Percentiles rank a stretch among this genome's conserved stretches.
These are phyloP conservation scores for Micractinium sp. DNA, from an alignment of 139 green algal genomes.

Conservation along the genomic window DNA sequence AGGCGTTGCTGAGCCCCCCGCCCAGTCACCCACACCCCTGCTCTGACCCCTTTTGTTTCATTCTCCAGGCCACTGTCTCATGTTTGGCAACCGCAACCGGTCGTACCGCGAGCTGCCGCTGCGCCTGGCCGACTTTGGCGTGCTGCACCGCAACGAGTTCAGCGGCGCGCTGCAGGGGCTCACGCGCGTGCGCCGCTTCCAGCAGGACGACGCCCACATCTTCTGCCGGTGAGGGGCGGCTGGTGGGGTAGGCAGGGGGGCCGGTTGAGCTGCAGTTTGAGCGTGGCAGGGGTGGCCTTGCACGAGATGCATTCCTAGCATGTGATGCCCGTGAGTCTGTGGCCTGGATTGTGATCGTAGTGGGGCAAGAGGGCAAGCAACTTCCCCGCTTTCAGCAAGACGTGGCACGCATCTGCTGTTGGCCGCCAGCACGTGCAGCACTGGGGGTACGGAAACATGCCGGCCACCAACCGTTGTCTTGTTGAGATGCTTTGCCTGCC, in stretches of 20 bases:
- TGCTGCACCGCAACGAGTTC: slow-evolving; percentile 98
- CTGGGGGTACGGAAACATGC: too few relatives aligned
- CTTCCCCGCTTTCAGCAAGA: too few relatives aligned
- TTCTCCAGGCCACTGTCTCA: slow-evolving; percentile 92
- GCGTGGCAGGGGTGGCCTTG: neutral
- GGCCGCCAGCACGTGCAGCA: too few relatives aligned
- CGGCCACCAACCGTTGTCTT: too few relatives aligned
- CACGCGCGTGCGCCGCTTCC: slow-evolving; percentile 94
- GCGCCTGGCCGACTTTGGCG: slow-evolving; percentile 96
- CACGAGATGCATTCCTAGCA: too few relatives aligned
- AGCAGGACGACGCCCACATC: slow-evolving; percentile 99
- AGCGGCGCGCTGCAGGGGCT: slow-evolving; percentile 85
- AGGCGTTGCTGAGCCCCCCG: neutral
- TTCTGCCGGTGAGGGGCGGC: slow-evolving; percentile 84
- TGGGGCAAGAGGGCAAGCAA: too few relatives aligned
- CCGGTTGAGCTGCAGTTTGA: neutral
- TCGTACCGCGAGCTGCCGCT: slow-evolving; percentile 97
- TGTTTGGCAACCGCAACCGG: slow-evolving; percentile 88
- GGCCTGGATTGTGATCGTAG: too few relatives aligned
- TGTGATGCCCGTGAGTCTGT: too few relatives aligned
- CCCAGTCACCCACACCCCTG: too few relatives aligned
- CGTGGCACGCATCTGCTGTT: too few relatives aligned
- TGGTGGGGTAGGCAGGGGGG: neutral
- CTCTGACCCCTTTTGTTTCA: neutral
- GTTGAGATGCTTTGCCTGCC: too few relatives aligned